Conservation (phyloP, 148 eudicot species). For the Polygonum maritimum region DNA sequence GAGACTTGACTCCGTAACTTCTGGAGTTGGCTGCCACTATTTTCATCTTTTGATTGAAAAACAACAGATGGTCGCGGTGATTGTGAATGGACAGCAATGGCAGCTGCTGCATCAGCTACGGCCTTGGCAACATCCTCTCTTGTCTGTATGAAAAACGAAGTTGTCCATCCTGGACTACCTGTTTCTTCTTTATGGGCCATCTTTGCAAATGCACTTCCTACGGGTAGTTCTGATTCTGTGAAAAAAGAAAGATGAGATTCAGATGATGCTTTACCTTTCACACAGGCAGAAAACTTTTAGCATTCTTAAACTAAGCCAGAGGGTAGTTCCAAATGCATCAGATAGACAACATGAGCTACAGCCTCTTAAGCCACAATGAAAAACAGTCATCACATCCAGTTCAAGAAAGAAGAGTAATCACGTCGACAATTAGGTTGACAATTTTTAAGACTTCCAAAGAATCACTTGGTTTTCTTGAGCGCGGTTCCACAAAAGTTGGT, state of each 20-base stretch:
- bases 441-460: background rate
- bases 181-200: constrained; percentile 65
- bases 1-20: constrained; percentile 64
- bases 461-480: background rate
- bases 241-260: background rate
- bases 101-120: constrained; percentile 73
- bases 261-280: constrained; percentile 1
- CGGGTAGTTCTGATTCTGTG: background rate
- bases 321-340: background rate
- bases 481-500: background rate
- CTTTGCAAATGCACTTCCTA: constrained; percentile 10
- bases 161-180: constrained; percentile 65
- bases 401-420: background rate
- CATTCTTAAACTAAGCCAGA: background rate
- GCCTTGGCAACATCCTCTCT: constrained; percentile 82
- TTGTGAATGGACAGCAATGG: constrained; percentile 52
- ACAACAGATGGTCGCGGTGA: constrained; percentile 81
- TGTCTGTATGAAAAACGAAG: constrained; percentile 66
- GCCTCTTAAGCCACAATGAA: background rate
- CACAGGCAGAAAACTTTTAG: background rate
- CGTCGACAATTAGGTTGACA: background rate
- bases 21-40: constrained; percentile 48
- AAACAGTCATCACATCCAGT: background rate
- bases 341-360: background rate
- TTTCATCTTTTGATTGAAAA: constrained; percentile 64